These are phyloP conservation scores for Cryphonectria parasitica DNA, from an alignment of 2,329 filamentous ascomycete genomes.

Conservation along the genomic window DNA sequence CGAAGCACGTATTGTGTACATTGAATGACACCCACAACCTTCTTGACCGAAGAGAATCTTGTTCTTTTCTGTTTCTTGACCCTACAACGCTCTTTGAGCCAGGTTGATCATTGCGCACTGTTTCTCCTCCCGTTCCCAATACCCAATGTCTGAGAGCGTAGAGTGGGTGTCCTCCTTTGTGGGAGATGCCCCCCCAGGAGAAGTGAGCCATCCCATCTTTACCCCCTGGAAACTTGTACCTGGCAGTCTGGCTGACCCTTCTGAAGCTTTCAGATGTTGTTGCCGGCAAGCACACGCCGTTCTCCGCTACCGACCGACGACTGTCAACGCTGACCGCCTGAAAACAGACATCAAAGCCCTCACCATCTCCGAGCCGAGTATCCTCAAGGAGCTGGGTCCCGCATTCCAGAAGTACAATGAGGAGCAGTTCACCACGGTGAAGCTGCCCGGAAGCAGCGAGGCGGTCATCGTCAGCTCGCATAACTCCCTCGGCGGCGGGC, in stretches of 20 bases:
- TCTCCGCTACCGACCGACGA: neutral
- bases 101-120: neutral
- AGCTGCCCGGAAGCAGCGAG: slow-evolving; percentile 84
- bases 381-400: slow-evolving; percentile 74
- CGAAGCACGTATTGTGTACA: slow-evolving; percentile 8
- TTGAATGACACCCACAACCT: slow-evolving; percentile 1
- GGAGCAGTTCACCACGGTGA: slow-evolving; percentile 85
- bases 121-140: neutral
- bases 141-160: slow-evolving; percentile 45
- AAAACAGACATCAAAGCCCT: slow-evolving; percentile 84
- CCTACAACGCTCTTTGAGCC: neutral
- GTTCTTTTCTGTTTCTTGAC: neutral
- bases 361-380: slow-evolving; percentile 68
- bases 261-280: slow-evolving; percentile 82
- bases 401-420: slow-evolving; percentile 97
- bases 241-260: slow-evolving; percentile 30
- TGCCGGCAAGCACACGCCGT: slow-evolving; percentile 62
- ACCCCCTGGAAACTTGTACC: slow-evolving; percentile 13
- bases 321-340: slow-evolving; percentile 16
- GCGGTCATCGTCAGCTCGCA: slow-evolving; percentile 84
- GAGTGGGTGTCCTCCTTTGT: slow-evolving; percentile 82
- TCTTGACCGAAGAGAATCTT: too few species aligned
- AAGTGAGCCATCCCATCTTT: slow-evolving; percentile 63
- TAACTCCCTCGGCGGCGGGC: slow-evolving; percentile 77
- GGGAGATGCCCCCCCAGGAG: slow-evolving; percentile 91